Base-by-base conservation (phyloP, 2,329 filamentous ascomycete species). In the Neoarthrinium moseri region DNA sequence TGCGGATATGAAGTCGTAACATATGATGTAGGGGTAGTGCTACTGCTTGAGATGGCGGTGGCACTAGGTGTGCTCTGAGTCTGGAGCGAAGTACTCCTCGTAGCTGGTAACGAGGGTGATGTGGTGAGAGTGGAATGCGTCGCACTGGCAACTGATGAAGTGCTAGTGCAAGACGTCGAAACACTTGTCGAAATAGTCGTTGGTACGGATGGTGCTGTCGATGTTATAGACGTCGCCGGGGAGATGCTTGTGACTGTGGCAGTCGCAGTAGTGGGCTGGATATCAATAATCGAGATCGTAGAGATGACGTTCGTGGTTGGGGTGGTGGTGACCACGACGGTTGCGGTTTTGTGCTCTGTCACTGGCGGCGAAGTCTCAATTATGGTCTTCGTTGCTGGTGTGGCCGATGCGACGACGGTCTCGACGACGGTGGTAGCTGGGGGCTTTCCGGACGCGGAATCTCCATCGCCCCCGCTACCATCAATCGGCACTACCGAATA, bases 401-500 rank as follows among this genome's bases (percentile, higher is more conserved):
- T 52, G n/a, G 62, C 60, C 4, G 67, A 59, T 8, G 58, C 55
- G 23, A 61, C 54, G 12, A 67, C 56, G 4, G 67, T 53, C 45
- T 66, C 52, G 22, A 64, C 58, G 13, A 69, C 59, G 1, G 66
- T 69, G 34, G 68, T 60, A 15, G 39, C 50, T n/a, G n/a, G n/a
- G n/a, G n/a, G n/a, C n/a, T n/a, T n/a, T n/a, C n/a, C n/a, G n/a
- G n/a, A n/a, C 30, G 42, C 48, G 4, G 39, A 13, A 39, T 48
- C 50, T 18, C 43, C 40, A 17, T 44, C 41, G 17, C 36, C 41
- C 27, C 51, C 50, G 34, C 61, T 57, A 29, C 65, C 66, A 36
- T 67, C 60, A 46, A 69, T 67, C 6, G 65, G 62, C 21, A 69
- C 64, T 2, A 69, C 63, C 8, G 67, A 68, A 43, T 67, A 69